These are phyloP conservation scores for Pythium dissotocum DNA, from an alignment of 352 stramenopile species.

Conservation along the genomic window DNA sequence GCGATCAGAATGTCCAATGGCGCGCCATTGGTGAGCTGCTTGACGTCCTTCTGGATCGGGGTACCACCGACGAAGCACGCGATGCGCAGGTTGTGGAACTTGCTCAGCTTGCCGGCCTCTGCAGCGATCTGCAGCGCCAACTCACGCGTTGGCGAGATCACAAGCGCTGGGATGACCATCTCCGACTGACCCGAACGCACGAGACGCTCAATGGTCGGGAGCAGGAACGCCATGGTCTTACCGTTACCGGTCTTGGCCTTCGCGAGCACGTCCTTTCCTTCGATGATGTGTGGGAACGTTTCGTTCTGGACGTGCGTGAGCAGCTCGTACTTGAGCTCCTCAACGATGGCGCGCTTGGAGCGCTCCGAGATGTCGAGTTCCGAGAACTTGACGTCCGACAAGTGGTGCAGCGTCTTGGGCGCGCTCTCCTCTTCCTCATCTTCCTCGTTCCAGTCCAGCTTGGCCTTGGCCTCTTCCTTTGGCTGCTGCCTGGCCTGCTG, in stretches of 20 bases:
- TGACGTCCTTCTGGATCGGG: slow-evolving; percentile 77
- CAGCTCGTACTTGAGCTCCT: slow-evolving; percentile 65
- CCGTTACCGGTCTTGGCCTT: slow-evolving; percentile 79
- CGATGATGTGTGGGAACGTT: slow-evolving; percentile 51
- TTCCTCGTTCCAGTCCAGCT: slow-evolving; percentile 2
- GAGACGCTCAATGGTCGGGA: slow-evolving; percentile 47
- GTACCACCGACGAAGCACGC: slow-evolving; percentile 84
- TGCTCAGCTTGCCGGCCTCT: slow-evolving; percentile 86
- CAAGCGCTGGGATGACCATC: slow-evolving; percentile 67
- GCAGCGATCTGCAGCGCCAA: slow-evolving; percentile 90
- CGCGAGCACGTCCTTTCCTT: slow-evolving; percentile 82
- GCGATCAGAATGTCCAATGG: slow-evolving; percentile 94
- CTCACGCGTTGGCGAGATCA: slow-evolving; percentile 90
- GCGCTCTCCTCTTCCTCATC: slow-evolving; percentile 14
- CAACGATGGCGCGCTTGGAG: slow-evolving; percentile 44
- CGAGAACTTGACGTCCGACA: slow-evolving; percentile 31
- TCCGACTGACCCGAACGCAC: slow-evolving; percentile 66
- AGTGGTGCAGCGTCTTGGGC: slow-evolving; percentile 30
- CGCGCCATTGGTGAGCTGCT: slow-evolving; percentile 31
- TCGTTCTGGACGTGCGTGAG: slow-evolving; percentile 87
- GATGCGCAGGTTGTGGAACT: slow-evolving; percentile 76
- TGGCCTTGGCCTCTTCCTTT: slow-evolving; percentile 15
- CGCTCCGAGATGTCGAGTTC: slow-evolving; percentile 31
- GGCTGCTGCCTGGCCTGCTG: slow-evolving; percentile 5
- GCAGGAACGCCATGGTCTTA: slow-evolving; percentile 80